Conservation (phyloP, 441 rosid species). For the Syzygium syzygioides region DNA sequence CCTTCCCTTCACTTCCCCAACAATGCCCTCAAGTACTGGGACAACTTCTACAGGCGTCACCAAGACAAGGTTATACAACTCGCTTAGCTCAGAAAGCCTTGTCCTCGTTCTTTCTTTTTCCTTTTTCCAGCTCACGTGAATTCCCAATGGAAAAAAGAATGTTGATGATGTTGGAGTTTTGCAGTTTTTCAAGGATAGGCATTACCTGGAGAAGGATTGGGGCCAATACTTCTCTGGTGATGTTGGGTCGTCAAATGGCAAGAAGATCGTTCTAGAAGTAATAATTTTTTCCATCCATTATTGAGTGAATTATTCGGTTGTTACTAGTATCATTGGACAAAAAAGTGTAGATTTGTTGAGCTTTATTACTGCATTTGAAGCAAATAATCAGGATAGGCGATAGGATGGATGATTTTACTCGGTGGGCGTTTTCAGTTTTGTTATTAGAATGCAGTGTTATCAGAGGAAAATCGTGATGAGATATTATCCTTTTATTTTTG, state of each 20-base stretch:
- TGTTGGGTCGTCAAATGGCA: background rate
- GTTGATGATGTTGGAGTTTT: background rate
- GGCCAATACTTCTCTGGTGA: constrained; percentile 23
- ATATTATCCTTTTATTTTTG: background rate
- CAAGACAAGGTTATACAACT: constrained; percentile 15
- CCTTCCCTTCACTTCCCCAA: constrained; percentile 11
- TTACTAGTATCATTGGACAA: background rate
- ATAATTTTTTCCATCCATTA: background rate
- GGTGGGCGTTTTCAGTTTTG: too few species aligned
- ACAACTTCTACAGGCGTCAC: constrained; percentile 29
- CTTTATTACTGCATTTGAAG: background rate
- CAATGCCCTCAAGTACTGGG: constrained; percentile 26
- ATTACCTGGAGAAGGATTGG: constrained; percentile 36
- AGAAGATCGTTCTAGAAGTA: constrained; percentile 25
- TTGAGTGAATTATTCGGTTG: background rate
- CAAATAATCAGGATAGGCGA: background rate
- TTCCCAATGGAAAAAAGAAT: background rate
- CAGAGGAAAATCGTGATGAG: background rate
- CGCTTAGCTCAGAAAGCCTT: background rate
- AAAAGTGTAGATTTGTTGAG: background rate
- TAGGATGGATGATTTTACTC: background rate
- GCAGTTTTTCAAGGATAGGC: constrained; percentile 35
- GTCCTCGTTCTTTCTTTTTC: background rate
- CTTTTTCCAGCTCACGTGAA: background rate
- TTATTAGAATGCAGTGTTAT: background rate